Conservation (phyloP, 2,329 filamentous ascomycete genomes). For the Epichloe aotearoae region DNA sequence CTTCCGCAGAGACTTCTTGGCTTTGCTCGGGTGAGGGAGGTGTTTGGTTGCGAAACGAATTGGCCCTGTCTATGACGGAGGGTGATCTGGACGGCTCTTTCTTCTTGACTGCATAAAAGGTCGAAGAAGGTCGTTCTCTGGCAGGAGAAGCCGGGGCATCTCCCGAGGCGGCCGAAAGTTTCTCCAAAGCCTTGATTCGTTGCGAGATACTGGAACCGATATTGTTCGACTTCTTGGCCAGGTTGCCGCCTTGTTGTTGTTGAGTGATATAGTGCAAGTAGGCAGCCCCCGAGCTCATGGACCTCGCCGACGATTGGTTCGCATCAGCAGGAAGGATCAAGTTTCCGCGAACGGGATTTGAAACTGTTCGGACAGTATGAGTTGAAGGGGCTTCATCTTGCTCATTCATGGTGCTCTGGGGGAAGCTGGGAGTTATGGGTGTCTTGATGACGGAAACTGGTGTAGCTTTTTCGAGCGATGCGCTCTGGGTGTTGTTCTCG, state of each 20-base stretch:
- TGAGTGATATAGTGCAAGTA: conserved; percentile 41
- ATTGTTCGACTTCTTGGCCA: conserved; percentile 51
- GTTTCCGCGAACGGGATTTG: conserved; percentile 30
- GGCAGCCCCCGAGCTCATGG: conserved; percentile 45
- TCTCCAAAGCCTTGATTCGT: conserved; percentile 85
- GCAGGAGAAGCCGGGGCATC: conserved; percentile 12
- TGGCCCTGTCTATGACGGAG: conserved; percentile 31
- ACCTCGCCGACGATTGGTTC: conserved; percentile 33
- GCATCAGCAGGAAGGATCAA: conserved; percentile 33
- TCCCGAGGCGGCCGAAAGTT: conserved; percentile 40
- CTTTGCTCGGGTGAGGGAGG: conserved; percentile 26
- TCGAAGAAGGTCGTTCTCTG: conserved; percentile 33
- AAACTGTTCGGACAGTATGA: conserved; percentile 33
- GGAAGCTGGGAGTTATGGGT: conserved; percentile 57
- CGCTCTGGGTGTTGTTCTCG: conserved; percentile 74
- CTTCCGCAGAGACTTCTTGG: conserved; percentile 34
- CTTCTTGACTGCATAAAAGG: conserved; percentile 47
- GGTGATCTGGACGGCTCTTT: conserved; percentile 31
- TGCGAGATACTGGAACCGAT: conserved; percentile 86
- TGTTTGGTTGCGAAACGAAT: conserved; percentile 21
- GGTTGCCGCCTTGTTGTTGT: conserved; percentile 33
- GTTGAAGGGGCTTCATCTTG: conserved; percentile 2
- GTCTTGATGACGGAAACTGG: conserved; percentile 69
- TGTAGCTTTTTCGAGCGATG: conserved; percentile 71
- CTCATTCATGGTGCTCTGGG: conserved; percentile 17